Conservation (phyloP, 805 yeast species). For the Candida tallmaniae region DNA sequence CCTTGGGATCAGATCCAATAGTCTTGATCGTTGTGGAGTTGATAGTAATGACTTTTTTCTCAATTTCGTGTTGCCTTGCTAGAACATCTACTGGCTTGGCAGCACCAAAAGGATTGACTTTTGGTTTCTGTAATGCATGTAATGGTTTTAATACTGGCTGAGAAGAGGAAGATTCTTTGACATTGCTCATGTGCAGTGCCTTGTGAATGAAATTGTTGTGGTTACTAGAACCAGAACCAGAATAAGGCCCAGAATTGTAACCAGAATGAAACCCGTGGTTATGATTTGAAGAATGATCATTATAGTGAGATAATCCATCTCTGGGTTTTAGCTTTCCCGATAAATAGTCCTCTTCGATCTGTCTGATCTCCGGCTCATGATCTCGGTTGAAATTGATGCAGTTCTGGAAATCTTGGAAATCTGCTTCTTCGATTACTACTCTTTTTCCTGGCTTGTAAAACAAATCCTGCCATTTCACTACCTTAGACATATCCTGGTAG, state of each 20-base stretch:
- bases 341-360: constrained; percentile 26
- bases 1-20: constrained; percentile 1
- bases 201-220: not conserved
- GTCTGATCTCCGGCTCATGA: constrained; percentile 25
- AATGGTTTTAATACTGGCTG: not conserved
- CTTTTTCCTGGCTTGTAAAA: constrained; percentile 40
- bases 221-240: not conserved
- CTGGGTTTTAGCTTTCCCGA: constrained; percentile 15
- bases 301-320: not conserved
- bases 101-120: constrained; percentile 71
- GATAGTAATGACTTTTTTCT: constrained; percentile 29
- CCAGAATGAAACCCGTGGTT: not conserved
- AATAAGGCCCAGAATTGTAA: constrained; percentile 2
- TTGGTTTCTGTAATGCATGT: constrained; percentile 35
- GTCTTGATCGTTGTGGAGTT: constrained; percentile 31
- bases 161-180: too few relatives aligned
- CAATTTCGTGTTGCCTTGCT: constrained; percentile 60
- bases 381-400: constrained; percentile 37
- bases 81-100: constrained; percentile 84
- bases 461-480: constrained; percentile 60
- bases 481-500: constrained; percentile 51
- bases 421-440: constrained; percentile 36
- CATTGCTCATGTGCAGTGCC: not conserved
- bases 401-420: constrained; percentile 36
- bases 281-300: not conserved